Percentiles rank a stretch among this genome's conserved stretches.
Evolutionary conservation across 2,329 filamentous ascomycete genomes (phyloP).

Genomic region (Leptodontidium sp.): DNA sequence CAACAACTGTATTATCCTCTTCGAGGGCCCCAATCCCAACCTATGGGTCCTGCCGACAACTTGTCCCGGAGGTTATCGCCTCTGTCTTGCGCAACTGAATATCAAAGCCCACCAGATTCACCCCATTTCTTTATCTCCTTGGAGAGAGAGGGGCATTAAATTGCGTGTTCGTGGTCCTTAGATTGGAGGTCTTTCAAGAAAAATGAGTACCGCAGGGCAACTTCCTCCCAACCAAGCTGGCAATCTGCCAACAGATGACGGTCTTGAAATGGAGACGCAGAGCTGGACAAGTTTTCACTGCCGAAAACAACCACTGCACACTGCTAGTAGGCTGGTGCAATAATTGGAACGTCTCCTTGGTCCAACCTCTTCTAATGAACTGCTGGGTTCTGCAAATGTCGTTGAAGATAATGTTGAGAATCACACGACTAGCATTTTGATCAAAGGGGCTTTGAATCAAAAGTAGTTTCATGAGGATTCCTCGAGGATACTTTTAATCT

Average conservation of each 20-base stretch:
- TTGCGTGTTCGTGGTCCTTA: background rate
- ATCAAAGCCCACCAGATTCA: background rate
- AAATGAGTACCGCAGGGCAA: background rate
- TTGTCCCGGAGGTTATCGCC: background rate
- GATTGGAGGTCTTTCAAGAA: too few relatives aligned
- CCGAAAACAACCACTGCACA: background rate
- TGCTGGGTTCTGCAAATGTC: background rate
- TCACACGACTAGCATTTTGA: background rate
- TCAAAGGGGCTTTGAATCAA: background rate
- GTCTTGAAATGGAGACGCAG: background rate
- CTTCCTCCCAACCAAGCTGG: background rate
- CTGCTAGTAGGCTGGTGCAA: too few relatives aligned
- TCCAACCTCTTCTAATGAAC: background rate
- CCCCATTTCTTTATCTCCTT: background rate
- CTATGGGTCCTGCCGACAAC: too few relatives aligned
- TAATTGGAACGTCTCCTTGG: background rate
- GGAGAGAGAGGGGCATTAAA: background rate
- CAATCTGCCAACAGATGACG: background rate
- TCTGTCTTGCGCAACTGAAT: too few relatives aligned
- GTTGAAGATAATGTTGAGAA: too few relatives aligned
- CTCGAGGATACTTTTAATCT: background rate
- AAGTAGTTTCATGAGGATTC: background rate
- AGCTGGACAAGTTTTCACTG: background rate
- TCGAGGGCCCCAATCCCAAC: too few relatives aligned
- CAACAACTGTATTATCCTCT: too few relatives aligned